A percentile compares a stretch with the other conserved stretches of the same genome.
phyloP scores from a whole-genome alignment of 371 early-diverging fungal genomes.

The Blyttiomyces sp. region DNA sequence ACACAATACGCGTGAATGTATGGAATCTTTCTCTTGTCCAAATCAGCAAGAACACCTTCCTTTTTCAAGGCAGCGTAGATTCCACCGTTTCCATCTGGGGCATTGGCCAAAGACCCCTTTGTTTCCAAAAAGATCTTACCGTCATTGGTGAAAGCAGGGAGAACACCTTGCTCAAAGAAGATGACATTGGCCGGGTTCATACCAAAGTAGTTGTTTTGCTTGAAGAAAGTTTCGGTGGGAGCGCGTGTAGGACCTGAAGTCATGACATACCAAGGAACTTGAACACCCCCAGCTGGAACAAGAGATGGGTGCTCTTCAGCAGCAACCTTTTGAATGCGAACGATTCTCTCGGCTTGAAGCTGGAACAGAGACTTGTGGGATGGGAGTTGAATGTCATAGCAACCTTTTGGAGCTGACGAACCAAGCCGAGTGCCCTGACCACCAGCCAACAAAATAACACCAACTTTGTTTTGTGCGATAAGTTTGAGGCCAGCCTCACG shows the following conservation, averaged over 20 bases:
- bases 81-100: constrained; percentile 90
- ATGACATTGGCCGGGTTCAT: constrained; percentile 72
- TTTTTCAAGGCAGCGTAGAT: constrained; percentile 79
- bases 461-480: constrained; percentile 88
- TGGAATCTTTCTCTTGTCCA: constrained; percentile 72
- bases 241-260: constrained; percentile 86
- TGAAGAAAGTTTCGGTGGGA: constrained; percentile 76
- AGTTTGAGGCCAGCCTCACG: constrained; percentile 66
- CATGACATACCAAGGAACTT: constrained; percentile 89
- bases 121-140: constrained; percentile 87
- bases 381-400: constrained; percentile 88
- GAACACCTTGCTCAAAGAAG: constrained; percentile 78
- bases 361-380: constrained; percentile 85
- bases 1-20: constrained; percentile 92
- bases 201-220: constrained; percentile 75
- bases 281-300: constrained; percentile 24
- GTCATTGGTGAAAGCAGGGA: constrained; percentile 77
- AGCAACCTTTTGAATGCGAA: constrained; percentile 74
- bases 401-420: constrained; percentile 85
- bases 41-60: constrained; percentile 72
- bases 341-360: constrained; percentile 89
- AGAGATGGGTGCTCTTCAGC: background rate
- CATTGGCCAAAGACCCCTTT: constrained; percentile 69
- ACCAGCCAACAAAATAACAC: constrained; percentile 74
- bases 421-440: constrained; percentile 85